phyloP scores from a whole-genome alignment of 495 filamentous ascomycete species.

The Aspergillus baeticus region DNA sequence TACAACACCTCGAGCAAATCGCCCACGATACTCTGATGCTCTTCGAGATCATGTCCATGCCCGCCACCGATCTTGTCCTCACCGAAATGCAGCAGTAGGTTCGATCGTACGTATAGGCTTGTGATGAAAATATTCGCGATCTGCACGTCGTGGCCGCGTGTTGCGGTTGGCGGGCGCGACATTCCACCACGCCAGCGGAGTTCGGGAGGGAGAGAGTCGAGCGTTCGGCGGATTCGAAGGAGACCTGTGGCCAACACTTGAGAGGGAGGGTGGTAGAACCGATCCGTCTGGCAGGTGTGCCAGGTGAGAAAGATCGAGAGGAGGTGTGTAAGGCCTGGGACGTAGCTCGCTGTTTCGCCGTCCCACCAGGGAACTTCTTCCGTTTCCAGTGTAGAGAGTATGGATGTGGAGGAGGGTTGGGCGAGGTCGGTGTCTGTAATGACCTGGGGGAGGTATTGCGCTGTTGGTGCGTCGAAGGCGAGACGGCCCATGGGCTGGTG shows the following conservation, averaged over 20 bases:
- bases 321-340: neutral
- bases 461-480: neutral
- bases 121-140: slow-evolving; percentile 3
- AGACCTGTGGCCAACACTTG: neutral
- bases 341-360: neutral
- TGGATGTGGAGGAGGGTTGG: neutral
- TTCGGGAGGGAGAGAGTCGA: neutral
- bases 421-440: neutral
- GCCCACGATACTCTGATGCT: neutral
- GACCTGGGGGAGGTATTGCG: neutral
- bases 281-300: neutral
- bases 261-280: neutral
- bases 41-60: neutral
- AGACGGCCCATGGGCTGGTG: neutral
- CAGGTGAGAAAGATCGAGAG: neutral
- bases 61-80: neutral
- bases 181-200: slow-evolving; percentile 1
- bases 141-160: neutral
- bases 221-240: neutral
- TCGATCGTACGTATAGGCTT: neutral
- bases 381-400: neutral
- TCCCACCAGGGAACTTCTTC: neutral
- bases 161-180: neutral
- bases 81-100: neutral
- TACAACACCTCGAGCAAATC: neutral